These are phyloP conservation scores for Gonapodya prolifera DNA, from an alignment of 192 early-diverging fungal genomes.

Conservation along the genomic window DNA sequence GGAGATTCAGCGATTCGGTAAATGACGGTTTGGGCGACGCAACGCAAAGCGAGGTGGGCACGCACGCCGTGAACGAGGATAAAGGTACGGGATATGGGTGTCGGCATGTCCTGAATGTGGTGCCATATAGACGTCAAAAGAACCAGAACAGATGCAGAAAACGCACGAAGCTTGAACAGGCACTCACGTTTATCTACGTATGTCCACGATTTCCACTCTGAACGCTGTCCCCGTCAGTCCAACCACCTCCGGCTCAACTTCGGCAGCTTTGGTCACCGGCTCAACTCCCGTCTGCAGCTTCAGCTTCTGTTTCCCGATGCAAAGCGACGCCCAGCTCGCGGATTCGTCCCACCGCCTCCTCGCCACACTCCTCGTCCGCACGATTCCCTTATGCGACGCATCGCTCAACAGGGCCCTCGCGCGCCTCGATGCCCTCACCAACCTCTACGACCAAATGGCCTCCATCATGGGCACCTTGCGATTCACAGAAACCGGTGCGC, in stretches of 20 bases:
- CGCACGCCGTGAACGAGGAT: constrained; percentile 1
- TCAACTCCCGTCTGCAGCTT: no score
- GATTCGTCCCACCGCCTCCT: not conserved
- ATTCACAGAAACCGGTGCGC: not conserved
- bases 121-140: not conserved
- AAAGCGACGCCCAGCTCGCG: not conserved
- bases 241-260: no score
- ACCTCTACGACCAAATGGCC: not conserved
- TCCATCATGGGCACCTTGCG: not conserved
- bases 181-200: no score
- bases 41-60: no score
- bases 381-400: not conserved
- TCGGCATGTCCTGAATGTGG: not conserved
- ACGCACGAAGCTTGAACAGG: not conserved
- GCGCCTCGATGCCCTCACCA: not conserved
- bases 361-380: not conserved
- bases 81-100: not conserved
- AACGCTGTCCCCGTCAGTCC: no score
- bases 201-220: not conserved
- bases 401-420: not conserved
- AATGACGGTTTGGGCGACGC: no score
- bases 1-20: no score
- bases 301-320: no score
- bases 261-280: no score
- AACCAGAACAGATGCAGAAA: not conserved